Evolutionary conservation across 1,284 basidiomycete genomes (phyloP).

Genomic region (Rhodotorula glutinis): DNA sequence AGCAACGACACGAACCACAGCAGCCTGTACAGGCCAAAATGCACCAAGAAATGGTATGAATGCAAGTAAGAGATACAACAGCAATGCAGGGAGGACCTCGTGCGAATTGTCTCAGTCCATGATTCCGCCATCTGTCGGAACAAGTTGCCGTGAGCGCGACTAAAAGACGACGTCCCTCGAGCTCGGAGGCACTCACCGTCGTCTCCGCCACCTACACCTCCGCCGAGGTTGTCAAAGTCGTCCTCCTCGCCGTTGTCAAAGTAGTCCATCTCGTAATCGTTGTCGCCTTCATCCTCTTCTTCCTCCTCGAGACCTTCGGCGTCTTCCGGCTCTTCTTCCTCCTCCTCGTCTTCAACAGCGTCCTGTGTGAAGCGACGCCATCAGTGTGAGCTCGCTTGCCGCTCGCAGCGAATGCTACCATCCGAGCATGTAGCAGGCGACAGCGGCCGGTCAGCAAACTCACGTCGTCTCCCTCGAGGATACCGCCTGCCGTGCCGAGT

Average conservation of each 20-base stretch:
- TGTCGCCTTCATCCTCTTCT: conserved; percentile 27
- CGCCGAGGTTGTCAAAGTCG: conserved; percentile 29
- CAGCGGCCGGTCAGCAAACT: conserved; percentile 3
- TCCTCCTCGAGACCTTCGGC: conserved; percentile 23
- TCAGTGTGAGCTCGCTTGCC: background rate
- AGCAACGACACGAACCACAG: too few relatives aligned
- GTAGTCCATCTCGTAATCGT: conserved; percentile 36
- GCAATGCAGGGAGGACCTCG: too few relatives aligned
- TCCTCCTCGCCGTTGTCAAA: conserved; percentile 35
- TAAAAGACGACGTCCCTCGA: background rate
- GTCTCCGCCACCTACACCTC: conserved; percentile 27
- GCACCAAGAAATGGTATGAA: background rate
- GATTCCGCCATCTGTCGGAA: conserved; percentile 16
- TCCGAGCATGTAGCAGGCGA: too few relatives aligned
- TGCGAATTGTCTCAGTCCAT: conserved; percentile 7
- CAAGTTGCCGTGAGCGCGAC: background rate
- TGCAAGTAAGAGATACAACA: background rate
- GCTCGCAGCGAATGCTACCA: background rate
- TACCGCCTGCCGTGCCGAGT: background rate
- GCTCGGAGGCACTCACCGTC: conserved; percentile 18
- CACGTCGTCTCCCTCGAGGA: conserved; percentile 36
- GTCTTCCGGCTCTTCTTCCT: conserved; percentile 12
- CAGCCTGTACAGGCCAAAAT: background rate
- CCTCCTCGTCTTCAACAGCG: background rate
- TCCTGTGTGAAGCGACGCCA: background rate